A percentile compares a stretch with the other conserved stretches of the same genome.
These are phyloP conservation scores for Toxoplasma gondii DNA, from an alignment of 169 alveolate species.

Conservation along the genomic window DNA sequence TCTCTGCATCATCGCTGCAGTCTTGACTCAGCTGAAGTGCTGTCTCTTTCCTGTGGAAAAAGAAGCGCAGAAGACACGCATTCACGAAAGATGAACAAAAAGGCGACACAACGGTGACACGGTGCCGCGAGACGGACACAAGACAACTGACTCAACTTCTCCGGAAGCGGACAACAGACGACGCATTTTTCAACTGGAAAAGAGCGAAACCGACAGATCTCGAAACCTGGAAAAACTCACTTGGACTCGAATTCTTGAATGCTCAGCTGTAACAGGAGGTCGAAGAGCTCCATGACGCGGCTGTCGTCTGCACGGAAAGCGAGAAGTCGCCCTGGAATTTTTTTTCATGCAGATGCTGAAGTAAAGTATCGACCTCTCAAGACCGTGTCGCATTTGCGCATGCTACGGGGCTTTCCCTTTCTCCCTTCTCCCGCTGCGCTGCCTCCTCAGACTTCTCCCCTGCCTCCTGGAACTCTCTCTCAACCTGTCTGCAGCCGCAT, in stretches of 20 bases:
- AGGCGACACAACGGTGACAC: neutral
- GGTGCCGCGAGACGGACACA: neutral
- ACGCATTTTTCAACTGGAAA: too few species aligned
- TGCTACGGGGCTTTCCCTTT: too few species aligned
- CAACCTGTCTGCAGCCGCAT: neutral
- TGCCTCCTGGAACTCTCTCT: neutral
- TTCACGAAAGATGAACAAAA: too few species aligned
- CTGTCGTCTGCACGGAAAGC: neutral
- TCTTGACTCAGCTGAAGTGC: neutral
- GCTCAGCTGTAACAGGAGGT: neutral
- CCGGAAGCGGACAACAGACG: neutral
- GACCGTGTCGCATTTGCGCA: neutral
- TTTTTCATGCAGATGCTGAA: neutral
- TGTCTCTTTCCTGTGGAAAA: neutral
- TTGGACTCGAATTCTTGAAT: neutral
- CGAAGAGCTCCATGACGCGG: slow-evolving; percentile 28
- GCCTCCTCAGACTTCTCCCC: neutral
- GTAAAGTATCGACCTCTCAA: neutral
- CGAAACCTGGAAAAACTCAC: neutral
- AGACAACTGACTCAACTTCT: neutral
- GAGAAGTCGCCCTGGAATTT: neutral
- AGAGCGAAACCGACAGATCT: too few species aligned
- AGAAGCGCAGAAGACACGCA: neutral
- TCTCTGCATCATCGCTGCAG: neutral
- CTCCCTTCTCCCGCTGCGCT: neutral